phyloP scores from a whole-genome alignment of 2,329 filamentous ascomycete genomes.

The Parastagonospora nodorum region DNA sequence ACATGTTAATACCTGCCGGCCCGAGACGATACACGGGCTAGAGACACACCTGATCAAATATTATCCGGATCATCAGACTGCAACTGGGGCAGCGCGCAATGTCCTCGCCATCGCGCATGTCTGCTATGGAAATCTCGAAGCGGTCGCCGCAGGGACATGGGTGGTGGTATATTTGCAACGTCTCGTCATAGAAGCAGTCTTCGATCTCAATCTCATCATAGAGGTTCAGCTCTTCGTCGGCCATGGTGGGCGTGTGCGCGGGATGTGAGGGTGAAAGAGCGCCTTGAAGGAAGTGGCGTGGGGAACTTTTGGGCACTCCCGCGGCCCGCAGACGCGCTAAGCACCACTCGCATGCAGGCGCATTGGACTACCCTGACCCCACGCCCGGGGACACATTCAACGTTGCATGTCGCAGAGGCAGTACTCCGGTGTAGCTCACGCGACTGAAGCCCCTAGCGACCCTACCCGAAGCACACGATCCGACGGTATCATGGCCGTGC shows the following conservation, averaged over 20 bases:
- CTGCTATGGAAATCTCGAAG: slow-evolving; percentile 86
- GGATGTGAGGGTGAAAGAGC: not conserved
- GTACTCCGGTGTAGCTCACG: too few species aligned
- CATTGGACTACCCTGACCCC: not conserved
- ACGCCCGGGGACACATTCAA: not conserved
- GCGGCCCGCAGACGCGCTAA: not conserved
- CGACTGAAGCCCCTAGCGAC: too few species aligned
- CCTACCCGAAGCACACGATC: not conserved
- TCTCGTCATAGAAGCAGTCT: slow-evolving; percentile 91
- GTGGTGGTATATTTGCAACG: slow-evolving; percentile 88
- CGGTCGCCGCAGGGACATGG: slow-evolving; percentile 96
- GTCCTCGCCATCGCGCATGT: slow-evolving; percentile 86
- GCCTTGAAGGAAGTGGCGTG: not conserved
- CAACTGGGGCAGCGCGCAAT: slow-evolving; percentile 98
- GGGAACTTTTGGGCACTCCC: not conserved
- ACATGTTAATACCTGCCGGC: slow-evolving; percentile 2
- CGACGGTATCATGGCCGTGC: slow-evolving; percentile 16
- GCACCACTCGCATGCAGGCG: not conserved
- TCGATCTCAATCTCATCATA: slow-evolving; percentile 99
- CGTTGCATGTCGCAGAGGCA: not conserved
- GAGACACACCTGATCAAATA: slow-evolving; percentile 77
- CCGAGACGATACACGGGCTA: not conserved
- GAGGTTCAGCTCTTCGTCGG: slow-evolving; percentile 61
- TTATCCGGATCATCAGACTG: slow-evolving; percentile 93
- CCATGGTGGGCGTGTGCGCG: slow-evolving; percentile 23